Conservation (phyloP, 768 basidiomycete genomes). For the Xerocomus spinulosus region DNA sequence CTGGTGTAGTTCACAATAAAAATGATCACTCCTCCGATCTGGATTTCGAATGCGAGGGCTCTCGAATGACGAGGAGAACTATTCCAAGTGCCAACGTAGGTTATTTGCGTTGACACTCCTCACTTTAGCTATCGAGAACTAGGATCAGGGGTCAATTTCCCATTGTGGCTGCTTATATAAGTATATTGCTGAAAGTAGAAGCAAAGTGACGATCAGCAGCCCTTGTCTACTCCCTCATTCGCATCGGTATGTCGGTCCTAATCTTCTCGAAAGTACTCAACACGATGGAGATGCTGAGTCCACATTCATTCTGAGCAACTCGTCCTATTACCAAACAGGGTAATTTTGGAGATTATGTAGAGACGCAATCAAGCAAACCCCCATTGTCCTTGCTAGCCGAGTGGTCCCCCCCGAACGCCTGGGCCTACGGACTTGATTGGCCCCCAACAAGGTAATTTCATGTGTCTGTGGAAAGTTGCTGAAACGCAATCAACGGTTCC, state of each 20-base stretch:
- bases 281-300: neutral
- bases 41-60: neutral
- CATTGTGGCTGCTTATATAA: neutral
- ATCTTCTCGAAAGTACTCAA: neutral
- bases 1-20: neutral
- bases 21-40: neutral
- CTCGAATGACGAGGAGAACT: too few species aligned
- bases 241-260: neutral
- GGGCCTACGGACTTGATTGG: constrained; percentile 18
- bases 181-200: too few species aligned
- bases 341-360: constrained; percentile 10
- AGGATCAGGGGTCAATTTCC: neutral
- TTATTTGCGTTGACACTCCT: neutral
- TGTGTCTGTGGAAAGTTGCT: constrained; percentile 14
- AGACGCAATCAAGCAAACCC: constrained; percentile 21
- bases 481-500: constrained; percentile 25
- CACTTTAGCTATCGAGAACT: neutral
- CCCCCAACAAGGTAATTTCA: constrained; percentile 15
- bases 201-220: too few species aligned
- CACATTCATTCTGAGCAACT: neutral
- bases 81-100: neutral
- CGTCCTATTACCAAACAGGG: neutral
- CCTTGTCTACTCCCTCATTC: too few species aligned
- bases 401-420: constrained; percentile 16
- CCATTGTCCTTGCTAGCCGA: constrained; percentile 17